phyloP scores from a whole-genome alignment of 176 grass and related monocot species.

The Hyparrhenia diplandra region DNA sequence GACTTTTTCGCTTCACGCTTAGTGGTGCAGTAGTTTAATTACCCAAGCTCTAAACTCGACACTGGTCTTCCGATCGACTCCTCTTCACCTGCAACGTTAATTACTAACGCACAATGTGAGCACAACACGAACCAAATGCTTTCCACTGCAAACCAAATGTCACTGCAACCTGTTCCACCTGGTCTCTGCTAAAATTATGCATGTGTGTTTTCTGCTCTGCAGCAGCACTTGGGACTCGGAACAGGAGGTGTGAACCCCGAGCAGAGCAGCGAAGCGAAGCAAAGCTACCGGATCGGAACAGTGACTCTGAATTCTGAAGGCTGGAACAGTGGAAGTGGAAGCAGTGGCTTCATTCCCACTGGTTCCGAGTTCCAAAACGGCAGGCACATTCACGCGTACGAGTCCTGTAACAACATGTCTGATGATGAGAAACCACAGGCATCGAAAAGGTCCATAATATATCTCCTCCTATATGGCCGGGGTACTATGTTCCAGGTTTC shows the following conservation, averaged over 20 bases:
- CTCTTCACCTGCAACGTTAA: neutral
- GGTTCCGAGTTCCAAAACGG: slow-evolving; percentile 3
- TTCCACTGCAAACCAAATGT: neutral
- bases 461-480: too few relatives aligned
- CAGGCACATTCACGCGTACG: neutral
- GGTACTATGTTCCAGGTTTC: too few relatives aligned
- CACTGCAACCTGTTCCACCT: neutral
- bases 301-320: neutral
- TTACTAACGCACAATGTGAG: neutral
- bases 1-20: neutral
- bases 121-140: neutral
- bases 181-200: neutral
- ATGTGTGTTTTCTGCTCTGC: neutral
- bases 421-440: neutral
- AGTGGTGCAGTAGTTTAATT: neutral
- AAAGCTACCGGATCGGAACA: neutral
- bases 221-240: slow-evolving; percentile 4
- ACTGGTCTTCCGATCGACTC: neutral
- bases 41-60: neutral
- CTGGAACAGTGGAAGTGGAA: neutral
- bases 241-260: neutral
- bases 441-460: too few relatives aligned
- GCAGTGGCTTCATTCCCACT: neutral
- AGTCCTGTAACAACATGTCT: neutral
- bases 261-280: too few relatives aligned